Base-by-base conservation (phyloP, 495 filamentous ascomycete species). In the Talaromyces trachyspermus region DNA sequence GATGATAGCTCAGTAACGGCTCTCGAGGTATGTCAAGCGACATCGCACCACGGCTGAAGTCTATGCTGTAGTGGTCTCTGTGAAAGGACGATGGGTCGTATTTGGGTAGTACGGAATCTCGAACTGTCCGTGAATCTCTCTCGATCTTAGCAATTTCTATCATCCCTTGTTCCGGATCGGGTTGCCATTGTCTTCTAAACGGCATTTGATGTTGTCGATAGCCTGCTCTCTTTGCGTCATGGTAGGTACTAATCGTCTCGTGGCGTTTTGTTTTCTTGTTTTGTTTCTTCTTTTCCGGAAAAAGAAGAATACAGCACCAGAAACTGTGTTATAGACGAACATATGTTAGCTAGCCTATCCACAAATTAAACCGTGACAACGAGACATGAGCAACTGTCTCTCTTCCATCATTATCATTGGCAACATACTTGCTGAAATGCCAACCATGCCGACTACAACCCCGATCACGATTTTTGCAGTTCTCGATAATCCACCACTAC, bases 391-490 rank as follows among this genome's bases (percentile, higher is more conserved):
- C n/a, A n/a, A n/a, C n/a, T n/a, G n/a, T n/a, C n/a, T n/a, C n/a
- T n/a, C n/a, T n/a, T n/a, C n/a, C n/a, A n/a, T n/a, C n/a, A n/a
- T n/a, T n/a, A n/a, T n/a, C n/a, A n/a, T n/a, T n/a, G n/a, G n/a
- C 18, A 17, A 53, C 59, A 47, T 54, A 65, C 62, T 59, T 2
- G 56, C 55, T 36, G 55, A 49, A 20, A 54, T 41, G 8, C 48
- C 54, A 29, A 61, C 49, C 23, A 52, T 49, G 8, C 62, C 60
- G 2, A 65, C 39, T 0, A 65, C 60, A 5, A 58, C 57, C 0
- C 62, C 62, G 41, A 65, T 59, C 39, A 60, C 59, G 17, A 62
- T 56, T 29, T 52, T 51, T 11, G 36, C 39, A 9, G 36, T 18
- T 29, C 22, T 42, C 35, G 48, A 42, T 43, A 49, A 10, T 32